These are phyloP conservation scores for Penicillium griseofulvum DNA, from an alignment of 2,329 filamentous ascomycete genomes.

Conservation along the genomic window DNA sequence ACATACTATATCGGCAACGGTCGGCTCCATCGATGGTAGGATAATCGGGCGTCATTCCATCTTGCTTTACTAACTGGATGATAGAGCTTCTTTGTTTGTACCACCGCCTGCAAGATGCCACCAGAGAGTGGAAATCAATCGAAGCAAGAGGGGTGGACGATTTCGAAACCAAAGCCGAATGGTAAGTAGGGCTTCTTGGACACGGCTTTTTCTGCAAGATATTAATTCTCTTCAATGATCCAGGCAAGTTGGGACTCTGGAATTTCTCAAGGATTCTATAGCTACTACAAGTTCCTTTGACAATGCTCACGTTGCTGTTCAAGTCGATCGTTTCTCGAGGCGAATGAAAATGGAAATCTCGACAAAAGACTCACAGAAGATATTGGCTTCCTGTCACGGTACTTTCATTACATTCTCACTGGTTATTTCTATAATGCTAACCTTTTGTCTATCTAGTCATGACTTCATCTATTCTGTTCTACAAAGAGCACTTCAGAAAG, in stretches of 20 bases:
- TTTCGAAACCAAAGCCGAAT: neutral
- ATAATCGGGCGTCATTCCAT: neutral
- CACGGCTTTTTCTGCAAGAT: neutral
- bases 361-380: neutral
- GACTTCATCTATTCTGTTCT: neutral
- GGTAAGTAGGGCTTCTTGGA: neutral
- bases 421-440: neutral
- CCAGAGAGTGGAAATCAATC: neutral
- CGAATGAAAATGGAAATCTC: neutral
- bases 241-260: neutral
- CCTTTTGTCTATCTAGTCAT: neutral
- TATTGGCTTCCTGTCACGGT: neutral
- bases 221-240: neutral
- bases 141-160: neutral
- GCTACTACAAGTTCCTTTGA: neutral
- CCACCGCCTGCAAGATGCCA: neutral
- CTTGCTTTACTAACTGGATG: neutral
- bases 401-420: neutral
- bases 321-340: neutral
- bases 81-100: neutral
- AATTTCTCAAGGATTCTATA: neutral
- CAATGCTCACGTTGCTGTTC: neutral
- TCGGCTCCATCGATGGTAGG: neutral
- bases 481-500: neutral
- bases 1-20: neutral